Conservation (phyloP, 2,329 filamentous ascomycete species). For the Ascochyta lentis region DNA sequence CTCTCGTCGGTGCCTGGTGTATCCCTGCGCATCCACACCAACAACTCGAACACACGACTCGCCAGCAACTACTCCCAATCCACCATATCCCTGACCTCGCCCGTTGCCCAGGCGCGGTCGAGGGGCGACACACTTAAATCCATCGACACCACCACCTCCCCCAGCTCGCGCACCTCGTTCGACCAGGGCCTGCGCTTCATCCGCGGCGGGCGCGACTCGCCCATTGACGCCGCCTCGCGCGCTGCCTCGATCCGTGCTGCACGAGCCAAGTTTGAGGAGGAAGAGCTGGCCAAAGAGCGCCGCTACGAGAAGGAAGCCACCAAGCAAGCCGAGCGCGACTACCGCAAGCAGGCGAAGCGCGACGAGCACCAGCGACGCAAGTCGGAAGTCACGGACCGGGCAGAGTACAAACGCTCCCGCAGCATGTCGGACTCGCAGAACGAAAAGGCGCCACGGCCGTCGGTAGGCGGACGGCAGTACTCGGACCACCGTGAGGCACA, state of each 20-base stretch:
- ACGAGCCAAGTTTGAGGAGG: constrained; percentile 64
- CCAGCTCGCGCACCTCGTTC: constrained; percentile 62
- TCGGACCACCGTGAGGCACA: constrained; percentile 47
- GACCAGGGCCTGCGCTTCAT: constrained; percentile 62
- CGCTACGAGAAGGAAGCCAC: constrained; percentile 61
- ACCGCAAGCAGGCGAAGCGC: constrained; percentile 53
- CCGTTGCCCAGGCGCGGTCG: constrained; percentile 50
- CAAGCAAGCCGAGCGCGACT: constrained; percentile 55
- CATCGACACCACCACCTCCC: constrained; percentile 57
- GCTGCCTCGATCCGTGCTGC: constrained; percentile 64
- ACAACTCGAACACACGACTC: constrained; percentile 54
- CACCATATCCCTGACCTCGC: constrained; percentile 56
- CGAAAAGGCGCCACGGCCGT: constrained; percentile 41
- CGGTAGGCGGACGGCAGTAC: constrained; percentile 48
- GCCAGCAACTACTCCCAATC: constrained; percentile 59
- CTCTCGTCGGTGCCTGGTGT: constrained; percentile 51
- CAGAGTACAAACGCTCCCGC: constrained; percentile 35
- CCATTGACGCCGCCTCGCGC: constrained; percentile 58
- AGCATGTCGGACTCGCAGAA: constrained; percentile 40
- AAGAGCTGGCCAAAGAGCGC: constrained; percentile 63
- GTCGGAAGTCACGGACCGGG: constrained; percentile 47
- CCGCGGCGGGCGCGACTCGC: constrained; percentile 56
- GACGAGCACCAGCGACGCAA: constrained; percentile 51
- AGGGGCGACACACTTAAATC: constrained; percentile 59
- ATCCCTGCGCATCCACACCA: constrained; percentile 48